A percentile compares a stretch with the other conserved stretches of the same genome.
Conservation (phyloP, 225 moss, liverwort and hornwort species). For the Marchantia polymorpha region DNA sequence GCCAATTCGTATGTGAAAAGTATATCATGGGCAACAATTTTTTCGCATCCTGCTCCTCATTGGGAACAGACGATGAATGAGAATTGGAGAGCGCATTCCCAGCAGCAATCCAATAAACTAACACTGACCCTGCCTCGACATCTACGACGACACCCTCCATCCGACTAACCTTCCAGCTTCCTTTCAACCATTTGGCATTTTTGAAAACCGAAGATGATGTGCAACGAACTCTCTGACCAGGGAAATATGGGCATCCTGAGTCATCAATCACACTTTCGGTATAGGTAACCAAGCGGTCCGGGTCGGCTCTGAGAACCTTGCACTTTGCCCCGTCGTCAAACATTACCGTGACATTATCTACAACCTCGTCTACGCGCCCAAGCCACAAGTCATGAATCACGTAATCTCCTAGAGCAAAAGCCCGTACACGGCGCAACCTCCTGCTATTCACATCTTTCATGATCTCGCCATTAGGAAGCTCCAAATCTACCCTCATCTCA, state of each 20-base stretch:
- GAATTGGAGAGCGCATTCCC: slow-evolving; percentile 46
- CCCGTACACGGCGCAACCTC: slow-evolving; percentile 68
- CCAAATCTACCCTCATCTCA: slow-evolving; percentile 86
- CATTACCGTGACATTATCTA: slow-evolving; percentile 82
- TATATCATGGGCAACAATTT: slow-evolving; percentile 71
- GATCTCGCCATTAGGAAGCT: slow-evolving; percentile 59
- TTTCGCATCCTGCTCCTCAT: slow-evolving; percentile 77
- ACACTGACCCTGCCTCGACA: slow-evolving; percentile 73
- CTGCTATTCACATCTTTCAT: slow-evolving; percentile 76
- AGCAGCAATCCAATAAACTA: slow-evolving; percentile 85
- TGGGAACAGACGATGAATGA: slow-evolving; percentile 72
- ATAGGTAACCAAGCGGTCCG: slow-evolving; percentile 56
- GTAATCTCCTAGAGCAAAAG: slow-evolving; percentile 76
- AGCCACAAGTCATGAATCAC: slow-evolving; percentile 83
- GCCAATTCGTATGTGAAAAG: slow-evolving; percentile 88
- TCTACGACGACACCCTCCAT: slow-evolving; percentile 75
- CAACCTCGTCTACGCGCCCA: slow-evolving; percentile 91
- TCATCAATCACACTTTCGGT: slow-evolving; percentile 70
- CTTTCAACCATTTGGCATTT: slow-evolving; percentile 79
- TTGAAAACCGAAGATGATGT: slow-evolving; percentile 60
- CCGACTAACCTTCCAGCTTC: slow-evolving; percentile 71
- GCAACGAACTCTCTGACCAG: slow-evolving; percentile 80
- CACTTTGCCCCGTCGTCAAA: slow-evolving; percentile 95
- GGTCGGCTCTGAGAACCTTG: slow-evolving; percentile 70
- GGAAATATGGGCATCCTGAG: slow-evolving; percentile 80